Evolutionary conservation across 192 early-diverging fungal species (phyloP).

Genomic region (Allomyces macrogynus): DNA sequence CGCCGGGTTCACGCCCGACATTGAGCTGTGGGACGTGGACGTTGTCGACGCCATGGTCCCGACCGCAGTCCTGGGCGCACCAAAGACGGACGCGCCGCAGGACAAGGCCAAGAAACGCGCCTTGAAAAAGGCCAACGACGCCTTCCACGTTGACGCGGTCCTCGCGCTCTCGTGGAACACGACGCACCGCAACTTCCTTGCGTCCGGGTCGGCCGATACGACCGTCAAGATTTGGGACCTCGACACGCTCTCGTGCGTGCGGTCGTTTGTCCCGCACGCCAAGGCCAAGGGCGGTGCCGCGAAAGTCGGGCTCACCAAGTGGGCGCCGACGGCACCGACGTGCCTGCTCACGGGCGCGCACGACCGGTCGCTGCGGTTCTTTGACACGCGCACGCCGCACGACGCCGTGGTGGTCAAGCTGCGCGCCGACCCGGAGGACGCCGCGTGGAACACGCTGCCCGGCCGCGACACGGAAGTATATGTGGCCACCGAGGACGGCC

Average conservation of each 20-base stretch:
- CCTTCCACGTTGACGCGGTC: constrained; percentile 86
- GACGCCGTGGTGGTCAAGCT: constrained; percentile 77
- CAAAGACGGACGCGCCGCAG: constrained; percentile 4
- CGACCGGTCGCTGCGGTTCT: constrained; percentile 65
- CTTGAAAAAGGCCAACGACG: constrained; percentile 31
- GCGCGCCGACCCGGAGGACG: constrained; percentile 74
- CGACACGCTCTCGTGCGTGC: constrained; percentile 39
- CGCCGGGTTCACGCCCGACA: constrained; percentile 91
- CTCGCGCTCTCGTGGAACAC: constrained; percentile 90
- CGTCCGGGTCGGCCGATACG: constrained; percentile 84
- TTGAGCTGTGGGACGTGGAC: constrained; percentile 98
- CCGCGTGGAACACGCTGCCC: constrained; percentile 19
- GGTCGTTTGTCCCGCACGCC: constrained; percentile 62
- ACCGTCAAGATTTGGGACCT: constrained; percentile 99
- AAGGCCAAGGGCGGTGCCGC: background rate
- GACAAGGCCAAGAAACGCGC: constrained; percentile 2
- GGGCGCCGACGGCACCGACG: constrained; percentile 75
- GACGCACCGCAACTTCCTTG: constrained; percentile 43
- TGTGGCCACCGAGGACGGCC: constrained; percentile 76
- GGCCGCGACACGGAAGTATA: constrained; percentile 20
- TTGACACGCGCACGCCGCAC: constrained; percentile 76
- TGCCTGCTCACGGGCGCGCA: constrained; percentile 80
- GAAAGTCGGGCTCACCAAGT: constrained; percentile 60
- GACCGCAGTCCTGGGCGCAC: constrained; percentile 63
- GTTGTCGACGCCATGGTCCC: constrained; percentile 78